These are phyloP conservation scores for Sporisorium scitamineum DNA, from an alignment of 1,284 basidiomycete genomes.

Conservation along the genomic window DNA sequence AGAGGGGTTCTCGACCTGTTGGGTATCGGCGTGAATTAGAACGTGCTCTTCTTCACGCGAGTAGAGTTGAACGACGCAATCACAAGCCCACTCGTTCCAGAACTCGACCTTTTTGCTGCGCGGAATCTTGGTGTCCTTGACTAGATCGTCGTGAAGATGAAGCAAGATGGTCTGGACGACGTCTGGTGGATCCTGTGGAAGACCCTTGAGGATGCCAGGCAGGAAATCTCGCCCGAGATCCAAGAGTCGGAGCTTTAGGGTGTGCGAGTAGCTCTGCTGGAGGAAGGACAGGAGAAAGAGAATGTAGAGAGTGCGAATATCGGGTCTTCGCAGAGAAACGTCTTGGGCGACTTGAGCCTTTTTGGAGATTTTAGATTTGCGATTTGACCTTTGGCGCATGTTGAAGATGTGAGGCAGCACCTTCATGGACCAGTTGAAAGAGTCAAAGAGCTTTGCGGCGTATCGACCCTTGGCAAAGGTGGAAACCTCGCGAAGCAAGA, in stretches of 20 bases:
- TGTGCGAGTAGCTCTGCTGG: conserved; percentile 47
- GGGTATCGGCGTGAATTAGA: conserved; percentile 32
- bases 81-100: conserved; percentile 60
- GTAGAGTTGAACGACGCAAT: conserved; percentile 60
- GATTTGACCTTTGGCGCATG: conserved; percentile 49
- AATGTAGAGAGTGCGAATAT: conserved; percentile 65
- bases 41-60: conserved; percentile 55
- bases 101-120: conserved; percentile 58
- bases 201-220: conserved; percentile 51
- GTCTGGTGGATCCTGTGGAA: conserved; percentile 55
- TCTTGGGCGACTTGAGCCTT: conserved; percentile 31
- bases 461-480: conserved; percentile 56
- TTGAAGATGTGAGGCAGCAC: conserved; percentile 53
- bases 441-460: conserved; percentile 55
- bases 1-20: conserved; percentile 33
- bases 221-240: conserved; percentile 55
- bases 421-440: conserved; percentile 60
- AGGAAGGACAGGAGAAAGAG: conserved; percentile 62
- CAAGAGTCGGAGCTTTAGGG: conserved; percentile 44
- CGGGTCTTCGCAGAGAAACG: conserved; percentile 54
- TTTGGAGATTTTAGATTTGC: conserved; percentile 31
- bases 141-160: conserved; percentile 60
- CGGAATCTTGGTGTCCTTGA: conserved; percentile 56
- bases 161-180: conserved; percentile 59
- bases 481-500: conserved; percentile 54